Evolutionary conservation across 805 yeast species (phyloP).

Genomic region (Lipomyces mesembrius): DNA sequence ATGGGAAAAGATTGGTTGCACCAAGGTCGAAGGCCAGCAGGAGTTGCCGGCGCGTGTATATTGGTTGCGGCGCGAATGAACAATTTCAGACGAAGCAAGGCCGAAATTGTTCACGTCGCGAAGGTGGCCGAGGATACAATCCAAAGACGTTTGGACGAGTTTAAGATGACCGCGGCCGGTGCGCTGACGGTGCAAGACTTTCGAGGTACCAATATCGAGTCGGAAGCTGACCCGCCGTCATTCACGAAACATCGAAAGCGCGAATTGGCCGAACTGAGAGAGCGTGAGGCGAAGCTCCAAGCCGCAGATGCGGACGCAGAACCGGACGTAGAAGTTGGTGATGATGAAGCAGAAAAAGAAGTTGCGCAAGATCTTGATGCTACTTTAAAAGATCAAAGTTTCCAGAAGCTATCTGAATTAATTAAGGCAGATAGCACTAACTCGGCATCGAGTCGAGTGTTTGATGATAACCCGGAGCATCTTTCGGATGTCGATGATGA

Average conservation of each 20-base stretch:
- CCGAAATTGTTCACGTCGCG: constrained; percentile 93
- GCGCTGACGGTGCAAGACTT: constrained; percentile 73
- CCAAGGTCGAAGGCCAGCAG: constrained; percentile 97
- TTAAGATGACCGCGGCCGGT: constrained; percentile 76
- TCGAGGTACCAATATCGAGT: constrained; percentile 54
- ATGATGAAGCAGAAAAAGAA: constrained; percentile 42
- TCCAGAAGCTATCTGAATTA: constrained; percentile 37
- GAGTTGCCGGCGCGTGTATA: constrained; percentile 96
- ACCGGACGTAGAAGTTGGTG: constrained; percentile 36
- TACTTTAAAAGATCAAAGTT: constrained; percentile 38
- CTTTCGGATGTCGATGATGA: constrained; percentile 83
- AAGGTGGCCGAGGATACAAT: constrained; percentile 94
- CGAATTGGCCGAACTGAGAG: constrained; percentile 44
- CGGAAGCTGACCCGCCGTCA: constrained; percentile 80
- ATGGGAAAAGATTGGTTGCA: constrained; percentile 96
- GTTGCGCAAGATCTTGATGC: constrained; percentile 42
- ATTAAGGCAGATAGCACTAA: not conserved
- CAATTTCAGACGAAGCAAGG: constrained; percentile 85
- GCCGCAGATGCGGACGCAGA: constrained; percentile 34
- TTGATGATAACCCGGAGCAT: constrained; percentile 62
- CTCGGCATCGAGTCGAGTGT: constrained; percentile 10
- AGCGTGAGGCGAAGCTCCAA: constrained; percentile 25
- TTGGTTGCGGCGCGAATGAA: constrained; percentile 96
- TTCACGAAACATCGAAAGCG: constrained; percentile 62
- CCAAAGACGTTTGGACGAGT: constrained; percentile 87